phyloP scores from a whole-genome alignment of 306 rosid genomes.

The Abrus precatorius region DNA sequence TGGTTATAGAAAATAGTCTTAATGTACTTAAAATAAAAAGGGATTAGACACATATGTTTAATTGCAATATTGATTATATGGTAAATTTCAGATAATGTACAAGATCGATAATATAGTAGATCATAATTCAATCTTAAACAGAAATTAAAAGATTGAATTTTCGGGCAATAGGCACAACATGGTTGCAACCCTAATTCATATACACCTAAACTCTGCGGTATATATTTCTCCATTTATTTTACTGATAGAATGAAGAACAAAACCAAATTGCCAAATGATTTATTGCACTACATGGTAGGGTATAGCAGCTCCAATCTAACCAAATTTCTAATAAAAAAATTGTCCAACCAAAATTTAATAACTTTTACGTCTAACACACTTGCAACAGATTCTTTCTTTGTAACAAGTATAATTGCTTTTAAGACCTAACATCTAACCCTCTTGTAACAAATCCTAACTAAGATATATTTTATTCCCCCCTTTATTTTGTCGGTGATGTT shows the following conservation, averaged over 20 bases:
- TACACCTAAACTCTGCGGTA: background rate
- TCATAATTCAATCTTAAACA: no score
- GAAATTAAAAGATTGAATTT: background rate
- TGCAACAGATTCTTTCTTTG: background rate
- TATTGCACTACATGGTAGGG: background rate
- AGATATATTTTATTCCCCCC: constrained; percentile 1
- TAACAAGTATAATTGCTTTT: background rate
- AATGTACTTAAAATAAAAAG: background rate
- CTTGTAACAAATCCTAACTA: background rate
- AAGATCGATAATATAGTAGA: no score
- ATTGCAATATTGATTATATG: background rate
- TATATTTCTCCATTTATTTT: background rate
- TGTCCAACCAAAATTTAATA: background rate
- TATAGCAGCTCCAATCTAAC: background rate
- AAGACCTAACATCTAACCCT: constrained; percentile 1
- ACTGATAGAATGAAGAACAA: background rate
- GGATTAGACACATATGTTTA: background rate
- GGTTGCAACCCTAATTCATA: background rate
- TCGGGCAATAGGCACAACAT: background rate
- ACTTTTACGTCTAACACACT: background rate
- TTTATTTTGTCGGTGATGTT: background rate
- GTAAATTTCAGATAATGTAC: no score
- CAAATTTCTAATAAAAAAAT: background rate
- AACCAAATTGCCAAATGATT: constrained; percentile 21
- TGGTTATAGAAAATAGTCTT: no score